Evolutionary conservation across 352 stramenopile species (phyloP).

Genomic region (Globisporangium parvum): DNA sequence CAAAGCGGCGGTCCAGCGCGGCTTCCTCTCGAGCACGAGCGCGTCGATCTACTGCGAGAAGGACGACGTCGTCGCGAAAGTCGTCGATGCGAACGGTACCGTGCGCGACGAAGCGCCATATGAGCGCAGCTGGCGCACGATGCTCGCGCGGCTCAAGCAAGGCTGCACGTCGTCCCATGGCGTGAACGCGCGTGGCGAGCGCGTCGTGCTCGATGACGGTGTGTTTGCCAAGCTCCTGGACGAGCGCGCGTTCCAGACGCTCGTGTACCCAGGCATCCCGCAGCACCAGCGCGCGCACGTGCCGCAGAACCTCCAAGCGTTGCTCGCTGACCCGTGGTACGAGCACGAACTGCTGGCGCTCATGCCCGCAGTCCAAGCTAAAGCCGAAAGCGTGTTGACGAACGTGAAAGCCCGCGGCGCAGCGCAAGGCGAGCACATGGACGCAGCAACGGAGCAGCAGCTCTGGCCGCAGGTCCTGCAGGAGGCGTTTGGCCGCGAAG

Average conservation of each 20-base stretch:
- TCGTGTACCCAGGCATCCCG: conserved; percentile 78
- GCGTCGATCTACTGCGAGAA: conserved; percentile 65
- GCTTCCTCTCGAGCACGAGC: conserved; percentile 41
- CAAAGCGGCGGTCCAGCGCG: conserved; percentile 25
- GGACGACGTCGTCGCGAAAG: conserved; percentile 28
- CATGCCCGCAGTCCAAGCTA: conserved; percentile 79
- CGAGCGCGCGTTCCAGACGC: conserved; percentile 59
- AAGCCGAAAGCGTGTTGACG: conserved; percentile 61
- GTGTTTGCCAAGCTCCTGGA: conserved; percentile 75
- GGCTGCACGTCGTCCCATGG: conserved; percentile 41
- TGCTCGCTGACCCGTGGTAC: conserved; percentile 79
- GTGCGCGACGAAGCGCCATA: conserved; percentile 24
- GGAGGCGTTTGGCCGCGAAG: conserved; percentile 78
- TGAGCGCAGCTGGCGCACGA: conserved; percentile 49
- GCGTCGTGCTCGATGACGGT: conserved; percentile 67
- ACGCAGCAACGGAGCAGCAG: conserved; percentile 51
- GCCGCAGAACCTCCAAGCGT: conserved; percentile 61
- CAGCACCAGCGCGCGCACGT: conserved; percentile 56
- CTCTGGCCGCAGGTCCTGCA: conserved; percentile 76
- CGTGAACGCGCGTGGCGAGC: conserved; percentile 46
- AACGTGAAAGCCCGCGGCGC: conserved; percentile 82
- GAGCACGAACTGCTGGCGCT: conserved; percentile 65
- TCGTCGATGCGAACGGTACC: conserved; percentile 17
- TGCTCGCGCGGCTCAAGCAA: conserved; percentile 56
- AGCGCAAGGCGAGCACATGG: conserved; percentile 73